Evolutionary conservation across 2,329 filamentous ascomycete species (phyloP).

Genomic region (Microdochium bolleyi): DNA sequence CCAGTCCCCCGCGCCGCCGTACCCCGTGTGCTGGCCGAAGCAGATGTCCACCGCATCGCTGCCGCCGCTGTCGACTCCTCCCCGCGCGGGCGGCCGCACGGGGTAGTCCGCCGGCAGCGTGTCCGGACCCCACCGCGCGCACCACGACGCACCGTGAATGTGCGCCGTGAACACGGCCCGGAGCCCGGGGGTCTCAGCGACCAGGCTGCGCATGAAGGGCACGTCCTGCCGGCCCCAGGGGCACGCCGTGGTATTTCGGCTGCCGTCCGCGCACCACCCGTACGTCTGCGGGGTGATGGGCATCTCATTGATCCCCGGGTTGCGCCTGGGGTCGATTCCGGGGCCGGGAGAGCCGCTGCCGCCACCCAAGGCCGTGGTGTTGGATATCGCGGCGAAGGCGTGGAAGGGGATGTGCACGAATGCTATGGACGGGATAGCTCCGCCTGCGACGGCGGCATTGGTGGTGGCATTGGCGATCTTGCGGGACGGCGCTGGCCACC

Average conservation of each 20-base stretch:
- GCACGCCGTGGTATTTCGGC: conserved; percentile 12
- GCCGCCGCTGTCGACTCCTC: conserved; percentile 27
- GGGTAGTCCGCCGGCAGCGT: no score
- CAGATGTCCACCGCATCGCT: conserved; percentile 13
- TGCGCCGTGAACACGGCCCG: conserved; percentile 37
- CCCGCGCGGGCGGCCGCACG: no score
- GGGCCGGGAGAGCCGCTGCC: no score
- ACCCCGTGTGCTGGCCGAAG: conserved; percentile 40
- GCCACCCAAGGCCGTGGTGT: no score
- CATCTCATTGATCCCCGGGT: conserved; percentile 25
- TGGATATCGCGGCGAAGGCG: no score
- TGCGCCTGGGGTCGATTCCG: conserved; percentile 14
- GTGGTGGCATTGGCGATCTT: no score
- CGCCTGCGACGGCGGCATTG: conserved; percentile 15
- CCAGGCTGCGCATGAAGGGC: conserved; percentile 44
- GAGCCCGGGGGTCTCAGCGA: conserved; percentile 39
- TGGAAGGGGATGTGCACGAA: no score
- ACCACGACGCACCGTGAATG: no score
- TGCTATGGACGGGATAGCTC: not conserved
- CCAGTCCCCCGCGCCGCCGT: conserved; percentile 38
- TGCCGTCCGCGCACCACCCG: conserved; percentile 20
- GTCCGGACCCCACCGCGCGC: no score
- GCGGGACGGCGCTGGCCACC: no score
- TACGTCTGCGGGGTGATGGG: conserved; percentile 20
- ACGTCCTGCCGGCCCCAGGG: conserved; percentile 34